Base-by-base conservation (phyloP, 2,329 filamentous ascomycete species). In the Fusarium gaditjirri region DNA sequence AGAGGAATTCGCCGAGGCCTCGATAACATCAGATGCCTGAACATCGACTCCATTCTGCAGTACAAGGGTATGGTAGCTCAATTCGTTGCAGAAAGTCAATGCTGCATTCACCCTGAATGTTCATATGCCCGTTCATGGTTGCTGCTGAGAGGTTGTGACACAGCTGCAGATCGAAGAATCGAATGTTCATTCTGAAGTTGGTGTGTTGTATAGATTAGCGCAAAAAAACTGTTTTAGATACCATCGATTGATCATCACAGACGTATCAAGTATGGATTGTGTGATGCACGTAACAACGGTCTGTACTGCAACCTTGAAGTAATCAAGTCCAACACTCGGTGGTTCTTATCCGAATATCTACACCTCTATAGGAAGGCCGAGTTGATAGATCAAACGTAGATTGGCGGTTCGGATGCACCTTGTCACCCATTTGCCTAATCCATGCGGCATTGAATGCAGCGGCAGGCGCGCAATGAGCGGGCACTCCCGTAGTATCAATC, bases 381-480 rank as follows among this genome's bases (percentile, higher is more conserved):
- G 65, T 53, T 62, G 60, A 73, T 59, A 65, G 43, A 70, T 70
- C 56, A 69, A 66, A 49, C 52, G 54, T 42, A 57, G 49, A 56
- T 53, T 53, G 50, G 70, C 55, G 60, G 39, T 41, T 49, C 43
- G 36, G 49, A 59, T 58, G 65, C 60, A 58, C 61, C 65, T 65
- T 58, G 64, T 74, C 68, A 68, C 63, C 62, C 46, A 59, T 65
- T 61, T 47, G 57, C 68, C 70, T 63, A 67, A 68, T 72, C 54
- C 58, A 60, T 68, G 55, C 53, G 47, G 53, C 52, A 57, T 56
- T 53, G 68, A 60, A 66, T 70, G 70, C 73, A 73, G 72, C 75
- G 75, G 75, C 73, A 75, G 70, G 70, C 70, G 75, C 70, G 75
- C 70, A 74, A 75, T 62, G 46, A 66, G 66, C 75, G 75, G 75